Conservation (phyloP, 345 rosid genomes). For the Lumnitzera racemosa region DNA sequence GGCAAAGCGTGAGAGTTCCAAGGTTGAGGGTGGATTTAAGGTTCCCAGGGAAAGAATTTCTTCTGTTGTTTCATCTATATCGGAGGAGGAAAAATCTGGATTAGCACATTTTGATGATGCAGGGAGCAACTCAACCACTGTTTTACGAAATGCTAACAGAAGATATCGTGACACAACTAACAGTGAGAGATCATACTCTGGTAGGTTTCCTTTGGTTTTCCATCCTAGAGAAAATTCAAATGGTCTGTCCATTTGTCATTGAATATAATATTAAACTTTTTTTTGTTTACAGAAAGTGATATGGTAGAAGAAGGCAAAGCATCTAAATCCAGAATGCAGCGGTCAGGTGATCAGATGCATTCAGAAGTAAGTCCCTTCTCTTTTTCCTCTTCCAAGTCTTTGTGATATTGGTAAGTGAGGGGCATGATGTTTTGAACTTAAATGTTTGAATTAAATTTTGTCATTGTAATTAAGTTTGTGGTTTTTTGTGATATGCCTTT, state of each 20-base stretch:
- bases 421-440: not conserved
- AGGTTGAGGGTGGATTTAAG: slow-evolving; percentile 40
- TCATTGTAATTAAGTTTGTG: too few relatives aligned
- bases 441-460: not conserved
- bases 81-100: slow-evolving; percentile 49
- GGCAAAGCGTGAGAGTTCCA: slow-evolving; percentile 39
- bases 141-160: slow-evolving; percentile 24
- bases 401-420: not conserved
- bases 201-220: slow-evolving; percentile 11
- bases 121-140: slow-evolving; percentile 7
- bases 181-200: slow-evolving; percentile 21
- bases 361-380: slow-evolving; percentile 35
- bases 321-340: slow-evolving; percentile 8
- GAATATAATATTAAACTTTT: not conserved
- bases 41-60: slow-evolving; percentile 42
- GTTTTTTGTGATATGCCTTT: not conserved
- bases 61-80: slow-evolving; percentile 40
- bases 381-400: slow-evolving; percentile 2
- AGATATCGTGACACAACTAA: slow-evolving; percentile 44
- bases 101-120: slow-evolving; percentile 21
- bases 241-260: too few relatives aligned
- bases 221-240: too few relatives aligned
- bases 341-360: slow-evolving; percentile 16
- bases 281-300: slow-evolving; percentile 31
- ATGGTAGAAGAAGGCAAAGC: slow-evolving; percentile 18